A percentile compares a stretch with the other conserved stretches of the same genome.
phyloP scores from a whole-genome alignment of 1,139 yeast genomes.

The Diutina rugosa region DNA sequence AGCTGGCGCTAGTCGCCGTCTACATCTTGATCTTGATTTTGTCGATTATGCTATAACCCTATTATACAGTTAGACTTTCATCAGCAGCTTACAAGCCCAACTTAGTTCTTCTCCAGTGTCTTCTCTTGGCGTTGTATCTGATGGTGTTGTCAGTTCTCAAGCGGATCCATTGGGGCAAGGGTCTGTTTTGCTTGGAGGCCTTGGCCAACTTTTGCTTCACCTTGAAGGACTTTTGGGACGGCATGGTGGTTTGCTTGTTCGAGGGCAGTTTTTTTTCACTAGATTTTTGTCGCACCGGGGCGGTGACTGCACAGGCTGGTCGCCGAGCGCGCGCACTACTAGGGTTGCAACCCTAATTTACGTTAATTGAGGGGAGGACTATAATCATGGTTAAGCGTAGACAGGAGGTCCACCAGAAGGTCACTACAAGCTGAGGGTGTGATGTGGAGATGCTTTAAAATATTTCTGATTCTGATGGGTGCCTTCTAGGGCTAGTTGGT shows the following conservation, averaged over 20 bases:
- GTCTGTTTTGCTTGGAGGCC: slow-evolving; percentile 99
- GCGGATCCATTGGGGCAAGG: slow-evolving; percentile 99
- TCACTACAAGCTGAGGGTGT: too few relatives aligned
- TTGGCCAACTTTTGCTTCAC: slow-evolving; percentile 98
- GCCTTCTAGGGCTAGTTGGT: too few relatives aligned
- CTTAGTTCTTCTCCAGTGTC: slow-evolving; percentile 99
- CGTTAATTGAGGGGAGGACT: too few relatives aligned
- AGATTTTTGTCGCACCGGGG: background rate
- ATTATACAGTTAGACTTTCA: background rate
- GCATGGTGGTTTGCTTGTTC: slow-evolving; percentile 5
- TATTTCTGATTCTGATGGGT: too few relatives aligned
- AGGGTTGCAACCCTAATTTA: background rate
- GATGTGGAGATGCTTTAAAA: too few relatives aligned
- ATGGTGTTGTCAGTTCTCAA: slow-evolving; percentile 96
- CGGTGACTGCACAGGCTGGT: background rate
- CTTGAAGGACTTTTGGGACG: slow-evolving; percentile 96
- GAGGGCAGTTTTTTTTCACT: background rate
- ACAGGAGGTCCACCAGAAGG: too few relatives aligned
- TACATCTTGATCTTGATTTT: slow-evolving; percentile 3
- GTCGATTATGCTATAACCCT: background rate
- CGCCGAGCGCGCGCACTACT: background rate
- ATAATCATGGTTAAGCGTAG: too few relatives aligned
- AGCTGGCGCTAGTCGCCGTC: background rate
- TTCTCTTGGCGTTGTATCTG: slow-evolving; percentile 99
- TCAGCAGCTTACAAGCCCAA: slow-evolving; percentile 65